A percentile compares a stretch with the other conserved stretches of the same genome.
These are phyloP conservation scores for Davidsoniella neocaledoniae DNA, from an alignment of 2,329 filamentous ascomycete species.

Conservation along the genomic window DNA sequence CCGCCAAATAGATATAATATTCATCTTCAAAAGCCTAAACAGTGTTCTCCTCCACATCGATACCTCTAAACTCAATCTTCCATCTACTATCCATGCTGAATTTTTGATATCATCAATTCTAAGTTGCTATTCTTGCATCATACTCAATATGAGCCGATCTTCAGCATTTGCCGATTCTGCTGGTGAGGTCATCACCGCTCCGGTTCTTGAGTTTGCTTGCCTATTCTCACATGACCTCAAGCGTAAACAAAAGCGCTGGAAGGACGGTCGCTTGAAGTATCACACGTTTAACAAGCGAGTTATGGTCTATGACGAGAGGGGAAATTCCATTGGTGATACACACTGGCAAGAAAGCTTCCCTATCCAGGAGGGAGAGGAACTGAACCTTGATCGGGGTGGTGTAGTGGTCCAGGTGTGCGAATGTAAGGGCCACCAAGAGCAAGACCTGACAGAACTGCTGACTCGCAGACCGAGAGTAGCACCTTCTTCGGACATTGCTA, in stretches of 20 bases:
- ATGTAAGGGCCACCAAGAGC: constrained; percentile 51
- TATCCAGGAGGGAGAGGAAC: constrained; percentile 67
- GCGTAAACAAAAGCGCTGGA: constrained; percentile 83
- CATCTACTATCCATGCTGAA: no score
- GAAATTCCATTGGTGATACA: constrained; percentile 68
- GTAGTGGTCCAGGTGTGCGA: constrained; percentile 71
- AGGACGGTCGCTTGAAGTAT: constrained; percentile 75
- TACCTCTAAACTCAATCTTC: no score
- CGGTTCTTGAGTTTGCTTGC: constrained; percentile 67
- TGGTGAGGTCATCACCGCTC: constrained; percentile 42
- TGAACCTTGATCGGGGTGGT: constrained; percentile 58
- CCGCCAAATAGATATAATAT: no score
- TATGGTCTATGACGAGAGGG: constrained; percentile 74
- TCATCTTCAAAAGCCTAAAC: no score
- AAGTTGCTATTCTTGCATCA: no score
- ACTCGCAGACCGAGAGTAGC: constrained; percentile 34
- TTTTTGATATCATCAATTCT: no score
- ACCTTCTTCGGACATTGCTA: constrained; percentile 9
- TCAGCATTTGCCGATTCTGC: no score
- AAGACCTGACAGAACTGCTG: constrained; percentile 61
- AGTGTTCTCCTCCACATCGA: no score
- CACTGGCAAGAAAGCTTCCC: constrained; percentile 57
- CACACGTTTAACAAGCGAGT: constrained; percentile 82
- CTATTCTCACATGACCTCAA: constrained; percentile 75
- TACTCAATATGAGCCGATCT: no score